Conservation (phyloP, 257 asterid genomes). For the Penstemon newberryi region DNA sequence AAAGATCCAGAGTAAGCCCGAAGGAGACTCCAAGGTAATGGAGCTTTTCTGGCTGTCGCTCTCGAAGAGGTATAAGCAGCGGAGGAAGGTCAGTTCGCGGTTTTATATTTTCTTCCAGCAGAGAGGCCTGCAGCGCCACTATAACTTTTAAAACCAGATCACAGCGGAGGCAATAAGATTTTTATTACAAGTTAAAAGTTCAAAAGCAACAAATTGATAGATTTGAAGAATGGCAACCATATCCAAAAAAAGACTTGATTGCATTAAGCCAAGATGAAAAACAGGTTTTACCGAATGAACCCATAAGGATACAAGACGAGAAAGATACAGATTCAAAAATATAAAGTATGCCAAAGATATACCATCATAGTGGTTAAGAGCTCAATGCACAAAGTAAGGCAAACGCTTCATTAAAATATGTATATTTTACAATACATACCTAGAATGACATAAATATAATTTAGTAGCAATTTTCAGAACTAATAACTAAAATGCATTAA, state of each 20-base stretch:
- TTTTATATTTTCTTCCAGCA: slow-evolving; percentile 77
- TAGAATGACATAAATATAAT: no score
- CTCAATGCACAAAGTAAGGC: no score
- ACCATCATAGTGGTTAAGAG: neutral
- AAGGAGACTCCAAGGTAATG: slow-evolving; percentile 93
- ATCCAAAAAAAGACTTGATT: neutral
- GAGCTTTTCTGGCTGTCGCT: slow-evolving; percentile 83
- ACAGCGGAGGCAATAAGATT: neutral
- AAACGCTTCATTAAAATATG: no score
- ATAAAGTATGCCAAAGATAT: slow-evolving; percentile 6
- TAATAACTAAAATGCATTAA: no score
- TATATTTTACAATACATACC: no score
- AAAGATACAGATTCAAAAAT: slow-evolving; percentile 1
- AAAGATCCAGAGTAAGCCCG: slow-evolving; percentile 88
- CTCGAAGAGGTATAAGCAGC: slow-evolving; percentile 78
- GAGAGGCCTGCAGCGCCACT: slow-evolving; percentile 59
- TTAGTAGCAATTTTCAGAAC: no score
- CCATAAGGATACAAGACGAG: slow-evolving; percentile 6
- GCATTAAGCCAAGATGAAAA: slow-evolving; percentile 6
- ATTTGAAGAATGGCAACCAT: neutral
- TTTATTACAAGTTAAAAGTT: slow-evolving; percentile 10
- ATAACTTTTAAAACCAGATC: slow-evolving; percentile 8
- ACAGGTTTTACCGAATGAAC: slow-evolving; percentile 10
- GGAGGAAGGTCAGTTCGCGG: slow-evolving; percentile 87
- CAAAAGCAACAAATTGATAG: neutral